A percentile compares a stretch with the other conserved stretches of the same genome.
Conservation (phyloP, 1,139 yeast species). For the Geotrichum macrosporum region DNA sequence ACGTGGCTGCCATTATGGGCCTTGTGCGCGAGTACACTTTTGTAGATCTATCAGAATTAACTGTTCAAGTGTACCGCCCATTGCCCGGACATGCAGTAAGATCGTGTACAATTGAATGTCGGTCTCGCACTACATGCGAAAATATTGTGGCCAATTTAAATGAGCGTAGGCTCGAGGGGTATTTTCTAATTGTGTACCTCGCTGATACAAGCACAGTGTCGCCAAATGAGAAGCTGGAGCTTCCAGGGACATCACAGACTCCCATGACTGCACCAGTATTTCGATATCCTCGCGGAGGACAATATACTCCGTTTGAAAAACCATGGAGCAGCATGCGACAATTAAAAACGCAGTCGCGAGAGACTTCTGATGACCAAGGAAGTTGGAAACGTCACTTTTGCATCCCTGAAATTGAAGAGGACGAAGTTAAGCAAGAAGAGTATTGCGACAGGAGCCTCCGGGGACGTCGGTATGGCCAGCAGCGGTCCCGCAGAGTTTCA, state of each 20-base stretch:
- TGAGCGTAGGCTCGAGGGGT: conserved; percentile 1
- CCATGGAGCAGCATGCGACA: no score
- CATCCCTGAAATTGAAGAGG: no score
- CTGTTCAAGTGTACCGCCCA: neutral
- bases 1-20: neutral
- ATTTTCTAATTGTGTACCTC: conserved; percentile 3
- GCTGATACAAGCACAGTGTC: neutral
- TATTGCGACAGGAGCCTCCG: no score
- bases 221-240: neutral
- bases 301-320: no score
- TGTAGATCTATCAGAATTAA: conserved; percentile 1
- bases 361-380: no score
- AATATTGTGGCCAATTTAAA: conserved; percentile 13
- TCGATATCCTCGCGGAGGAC: neutral
- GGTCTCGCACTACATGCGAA: neutral
- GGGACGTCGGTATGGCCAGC: no score
- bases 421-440: no score
- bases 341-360: no score
- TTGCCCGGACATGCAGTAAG: conserved; percentile 2
- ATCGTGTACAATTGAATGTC: conserved; percentile 9
- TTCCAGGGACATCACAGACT: neutral
- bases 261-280: neutral
- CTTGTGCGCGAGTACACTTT: conserved; percentile 9
- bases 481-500: no score
- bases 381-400: no score